A percentile compares a stretch with the other conserved stretches of the same genome.
Evolutionary conservation across 1,139 yeast genomes (phyloP).

Genomic region (Sugiyamaella xylanicola): DNA sequence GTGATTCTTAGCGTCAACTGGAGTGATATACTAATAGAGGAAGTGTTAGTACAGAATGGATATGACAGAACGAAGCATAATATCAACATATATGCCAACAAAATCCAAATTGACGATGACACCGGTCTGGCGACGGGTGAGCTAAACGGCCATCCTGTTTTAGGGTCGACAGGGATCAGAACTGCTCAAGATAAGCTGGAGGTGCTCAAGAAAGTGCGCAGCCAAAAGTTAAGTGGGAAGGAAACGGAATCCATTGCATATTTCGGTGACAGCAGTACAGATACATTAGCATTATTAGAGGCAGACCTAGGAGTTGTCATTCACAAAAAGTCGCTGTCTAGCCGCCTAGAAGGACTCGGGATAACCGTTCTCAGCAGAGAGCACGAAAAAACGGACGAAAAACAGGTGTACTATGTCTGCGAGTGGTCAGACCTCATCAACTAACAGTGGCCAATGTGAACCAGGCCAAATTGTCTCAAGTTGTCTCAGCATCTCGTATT

Average conservation of each 20-base stretch:
- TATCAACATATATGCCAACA: slow-evolving; percentile 46
- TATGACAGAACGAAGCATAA: slow-evolving; percentile 30
- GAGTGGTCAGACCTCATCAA: slow-evolving; percentile 19
- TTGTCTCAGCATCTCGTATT: not conserved
- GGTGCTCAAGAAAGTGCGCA: slow-evolving; percentile 36
- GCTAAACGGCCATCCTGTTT: slow-evolving; percentile 32
- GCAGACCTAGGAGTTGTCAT: slow-evolving; percentile 56
- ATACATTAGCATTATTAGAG: slow-evolving; percentile 54
- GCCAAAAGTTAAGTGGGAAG: slow-evolving; percentile 2
- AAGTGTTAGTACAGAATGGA: slow-evolving; percentile 46
- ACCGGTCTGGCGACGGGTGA: slow-evolving; percentile 47
- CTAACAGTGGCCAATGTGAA: no score
- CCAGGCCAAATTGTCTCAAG: no score
- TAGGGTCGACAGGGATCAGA: slow-evolving; percentile 40
- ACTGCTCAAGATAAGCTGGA: slow-evolving; percentile 61
- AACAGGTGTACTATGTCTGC: slow-evolving; percentile 13
- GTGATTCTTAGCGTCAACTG: slow-evolving; percentile 65
- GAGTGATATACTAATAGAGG: slow-evolving; percentile 55
- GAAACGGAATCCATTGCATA: slow-evolving; percentile 44
- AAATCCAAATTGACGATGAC: slow-evolving; percentile 47
- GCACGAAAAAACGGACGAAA: not conserved
- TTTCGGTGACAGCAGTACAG: slow-evolving; percentile 70
- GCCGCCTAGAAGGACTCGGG: slow-evolving; percentile 25
- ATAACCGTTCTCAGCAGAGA: slow-evolving; percentile 11
- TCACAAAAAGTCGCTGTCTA: slow-evolving; percentile 25